A percentile compares a stretch with the other conserved stretches of the same genome.
Evolutionary conservation across 179 eudicot genomes (phyloP).

Genomic region (Spergularia azorica): DNA sequence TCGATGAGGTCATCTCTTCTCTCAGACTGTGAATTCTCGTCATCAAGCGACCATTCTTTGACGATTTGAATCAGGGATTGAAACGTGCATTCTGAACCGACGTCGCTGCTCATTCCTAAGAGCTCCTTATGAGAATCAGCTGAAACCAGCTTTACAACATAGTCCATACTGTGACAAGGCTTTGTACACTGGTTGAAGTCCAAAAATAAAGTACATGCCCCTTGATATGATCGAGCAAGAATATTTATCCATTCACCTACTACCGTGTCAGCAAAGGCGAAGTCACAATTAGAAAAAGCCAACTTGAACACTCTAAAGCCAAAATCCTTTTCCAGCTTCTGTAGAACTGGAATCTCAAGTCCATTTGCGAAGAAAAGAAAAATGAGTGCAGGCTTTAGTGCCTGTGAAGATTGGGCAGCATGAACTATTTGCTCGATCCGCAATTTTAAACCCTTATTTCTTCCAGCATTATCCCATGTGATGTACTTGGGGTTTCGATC

Average conservation of each 20-base stretch:
- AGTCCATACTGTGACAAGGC: conserved; percentile 28
- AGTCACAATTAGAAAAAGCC: conserved; percentile 40
- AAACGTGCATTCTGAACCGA: conserved; percentile 43
- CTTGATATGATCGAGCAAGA: conserved; percentile 45
- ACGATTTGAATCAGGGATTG: conserved; percentile 50
- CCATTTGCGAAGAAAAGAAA: conserved; percentile 84
- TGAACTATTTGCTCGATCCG: conserved; percentile 51
- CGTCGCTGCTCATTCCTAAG: conserved; percentile 15
- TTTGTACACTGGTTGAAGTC: conserved; percentile 37
- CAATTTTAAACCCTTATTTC: conserved; percentile 49
- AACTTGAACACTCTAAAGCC: conserved; percentile 46
- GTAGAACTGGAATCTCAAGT: conserved; percentile 36
- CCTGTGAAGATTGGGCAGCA: conserved; percentile 53
- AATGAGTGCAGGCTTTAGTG: conserved; percentile 58
- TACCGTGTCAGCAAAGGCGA: conserved; percentile 44
- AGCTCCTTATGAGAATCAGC: conserved; percentile 26
- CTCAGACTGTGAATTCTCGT: conserved; percentile 21
- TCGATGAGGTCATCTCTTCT: conserved; percentile 13
- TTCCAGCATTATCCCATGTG: conserved; percentile 56
- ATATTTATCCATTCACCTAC: conserved; percentile 76
- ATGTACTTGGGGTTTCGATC: conserved; percentile 80
- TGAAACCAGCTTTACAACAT: conserved; percentile 17
- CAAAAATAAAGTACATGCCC: conserved; percentile 52
- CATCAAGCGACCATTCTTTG: conserved; percentile 41
- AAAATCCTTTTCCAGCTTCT: conserved; percentile 49